Evolutionary conservation across 371 early-diverging fungal genomes (phyloP), one percentile per base, ranked within the genome.

Genomic region (Rhizopus microsporus): DNA sequence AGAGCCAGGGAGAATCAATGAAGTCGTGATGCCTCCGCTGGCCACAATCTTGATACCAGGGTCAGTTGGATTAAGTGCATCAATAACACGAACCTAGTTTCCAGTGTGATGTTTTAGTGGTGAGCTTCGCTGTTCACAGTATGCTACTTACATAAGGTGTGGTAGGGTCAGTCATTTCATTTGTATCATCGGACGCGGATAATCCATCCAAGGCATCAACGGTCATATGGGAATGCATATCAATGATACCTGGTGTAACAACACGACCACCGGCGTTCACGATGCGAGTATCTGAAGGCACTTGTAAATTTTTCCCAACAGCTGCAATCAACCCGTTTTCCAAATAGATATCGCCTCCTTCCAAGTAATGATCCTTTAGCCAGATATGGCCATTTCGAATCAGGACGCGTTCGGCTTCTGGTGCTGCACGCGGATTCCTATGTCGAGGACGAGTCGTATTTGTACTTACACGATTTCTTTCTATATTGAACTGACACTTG

Each of bases 181-280:
- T 93, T 10, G 71, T 77, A 70, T 93, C 93, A 8, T 60, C 54
- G 17, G 64, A 66, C 4, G 70, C 89, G 4, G 34, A 56, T 50
- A 90, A 64, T 0, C 58, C 72, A 13, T 88, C 89, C 74, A 87
- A 84, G 9, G 81, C 77, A 35, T 69, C 78, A 2, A 85, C 77
- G 8, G 86, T 84, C 62, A 84, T 75, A 71, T 85, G 86, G n/a
- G 86, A 82, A 70, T 93, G 90, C 90, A 87, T 86, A 66, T 92
- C 93, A 3, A 93, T 84, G 29, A 93, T 74, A 47, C 93, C 92
- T 9, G 93, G 93, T 7, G 91, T 90, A 13, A 93, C 75, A 23
- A 82, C 80, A 39, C 87, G 84, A 7, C 87, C 88, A 37, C 74
- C 77, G 49, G 86, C 86, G 54, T 93, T 85, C 16, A 91, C 73